Percentiles rank a stretch among this genome's conserved stretches.
phyloP scores from a whole-genome alignment of 176 grass and related monocot species.

The Zoysia japonica region DNA sequence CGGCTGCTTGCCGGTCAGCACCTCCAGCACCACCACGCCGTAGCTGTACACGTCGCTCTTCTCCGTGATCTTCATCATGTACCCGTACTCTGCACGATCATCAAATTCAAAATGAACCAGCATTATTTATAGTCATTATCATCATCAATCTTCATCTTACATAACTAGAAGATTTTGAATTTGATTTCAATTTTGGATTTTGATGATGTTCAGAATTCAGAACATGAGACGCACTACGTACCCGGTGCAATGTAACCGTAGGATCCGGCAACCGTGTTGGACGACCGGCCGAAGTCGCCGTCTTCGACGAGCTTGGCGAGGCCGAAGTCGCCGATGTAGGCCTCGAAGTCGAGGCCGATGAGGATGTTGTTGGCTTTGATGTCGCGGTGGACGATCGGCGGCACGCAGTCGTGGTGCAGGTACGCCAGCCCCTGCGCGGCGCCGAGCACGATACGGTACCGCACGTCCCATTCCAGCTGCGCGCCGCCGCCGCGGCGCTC shows the following conservation, averaged over 20 bases:
- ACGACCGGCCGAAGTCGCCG: conserved; percentile 68
- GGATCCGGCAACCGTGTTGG: conserved; percentile 94
- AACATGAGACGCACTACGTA: conserved; percentile 11
- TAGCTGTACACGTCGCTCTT: conserved; percentile 99
- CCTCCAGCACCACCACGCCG: conserved; percentile 94
- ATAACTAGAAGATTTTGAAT: too few species aligned
- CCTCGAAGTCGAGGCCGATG: conserved; percentile 87
- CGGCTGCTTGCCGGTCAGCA: conserved; percentile 87
- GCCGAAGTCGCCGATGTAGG: conserved; percentile 96
- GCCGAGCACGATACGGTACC: conserved; percentile 81
- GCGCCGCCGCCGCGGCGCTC: conserved; percentile 64
- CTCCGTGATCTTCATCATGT: conserved; percentile 96
- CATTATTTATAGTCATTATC: too few species aligned
- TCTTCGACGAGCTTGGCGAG: conserved; percentile 96
- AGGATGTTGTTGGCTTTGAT: conserved; percentile 99
- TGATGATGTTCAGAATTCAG: too few species aligned
- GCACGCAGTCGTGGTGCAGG: conserved; percentile 91
- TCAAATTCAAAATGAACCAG: too few species aligned
- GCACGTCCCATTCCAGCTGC: conserved; percentile 87
- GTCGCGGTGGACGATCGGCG: conserved; percentile 88
- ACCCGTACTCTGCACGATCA: conserved; percentile 79
- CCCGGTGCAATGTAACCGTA: conserved; percentile 95
- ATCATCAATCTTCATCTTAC: too few species aligned
- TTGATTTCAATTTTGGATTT: too few species aligned
- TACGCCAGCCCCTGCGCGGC: conserved; percentile 89